These are phyloP conservation scores for Colletotrichum tanaceti DNA, from an alignment of 2,329 filamentous ascomycete genomes.

Conservation along the genomic window DNA sequence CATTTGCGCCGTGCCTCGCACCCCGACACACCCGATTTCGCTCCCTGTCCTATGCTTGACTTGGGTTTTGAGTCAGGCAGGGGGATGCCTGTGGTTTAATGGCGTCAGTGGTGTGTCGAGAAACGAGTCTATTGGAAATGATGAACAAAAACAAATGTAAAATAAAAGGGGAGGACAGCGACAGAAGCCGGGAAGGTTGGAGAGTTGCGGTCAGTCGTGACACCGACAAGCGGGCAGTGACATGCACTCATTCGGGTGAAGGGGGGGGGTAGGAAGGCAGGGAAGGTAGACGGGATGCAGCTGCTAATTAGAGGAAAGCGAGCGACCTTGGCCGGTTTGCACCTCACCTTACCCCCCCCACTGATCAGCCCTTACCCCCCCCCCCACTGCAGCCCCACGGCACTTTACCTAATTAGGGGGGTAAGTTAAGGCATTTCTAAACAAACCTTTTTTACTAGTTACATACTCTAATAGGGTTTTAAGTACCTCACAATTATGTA, in stretches of 20 bases:
- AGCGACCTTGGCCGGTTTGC: not conserved
- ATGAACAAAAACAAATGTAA: constrained; percentile 4
- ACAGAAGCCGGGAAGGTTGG: constrained; percentile 17
- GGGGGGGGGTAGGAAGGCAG: not conserved
- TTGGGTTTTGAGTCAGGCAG: constrained; percentile 34
- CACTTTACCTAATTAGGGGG: too few species aligned
- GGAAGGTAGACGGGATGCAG: not conserved
- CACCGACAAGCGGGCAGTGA: constrained; percentile 12
- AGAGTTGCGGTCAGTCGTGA: constrained; percentile 34
- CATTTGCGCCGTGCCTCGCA: constrained; percentile 21
- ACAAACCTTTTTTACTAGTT: too few species aligned
- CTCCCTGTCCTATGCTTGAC: constrained; percentile 29
- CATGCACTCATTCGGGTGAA: constrained; percentile 19
- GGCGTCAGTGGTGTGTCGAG: constrained; percentile 23
- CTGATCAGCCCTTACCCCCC: too few species aligned
- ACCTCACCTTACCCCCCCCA: too few species aligned
- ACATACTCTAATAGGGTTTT: too few species aligned
- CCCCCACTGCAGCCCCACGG: too few species aligned
- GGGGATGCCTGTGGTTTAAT: constrained; percentile 25
- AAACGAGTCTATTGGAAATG: constrained; percentile 19
- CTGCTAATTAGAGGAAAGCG: too few species aligned
- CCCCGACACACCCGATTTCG: constrained; percentile 29
- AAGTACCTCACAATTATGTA: too few species aligned
- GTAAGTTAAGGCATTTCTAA: too few species aligned
- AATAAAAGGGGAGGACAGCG: not conserved